Base-by-base conservation (phyloP, 2,329 filamentous ascomycete genomes). In the Trichophyton mentagrophytes region DNA sequence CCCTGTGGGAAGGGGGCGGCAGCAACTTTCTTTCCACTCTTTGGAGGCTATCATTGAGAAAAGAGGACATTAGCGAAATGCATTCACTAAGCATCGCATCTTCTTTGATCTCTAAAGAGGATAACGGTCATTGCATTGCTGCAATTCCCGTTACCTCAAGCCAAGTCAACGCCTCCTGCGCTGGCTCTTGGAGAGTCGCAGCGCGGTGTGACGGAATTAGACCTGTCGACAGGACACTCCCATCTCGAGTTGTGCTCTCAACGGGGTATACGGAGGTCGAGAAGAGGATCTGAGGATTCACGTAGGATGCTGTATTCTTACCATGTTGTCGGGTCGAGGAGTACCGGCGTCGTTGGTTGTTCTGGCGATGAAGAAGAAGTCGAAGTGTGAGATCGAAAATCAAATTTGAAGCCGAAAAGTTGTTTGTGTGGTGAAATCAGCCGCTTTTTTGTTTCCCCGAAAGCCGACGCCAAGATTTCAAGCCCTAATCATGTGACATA, bases 21-120 rank as follows among this genome's bases (percentile, higher is more conserved):
- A 73, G 93, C 93, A 80, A 89, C 87, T 85, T 96, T 97, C 89
- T 96, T 97, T 84, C 90, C 90, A 74, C 77, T 73, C 83, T 97
- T 99, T 77, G 92, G 89, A 88, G 93, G 90, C 93, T 97, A 83
- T 97, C 91, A 97, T 97, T 93, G 92, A 97, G 92, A 90, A 95
- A 88, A 95, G 93, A 88, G 95, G 90, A 86, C 89, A 75, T 95
- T 88, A 96, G 90, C 87, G 77, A 79, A 82, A 79, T 83, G 82
- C 85, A 84, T 86, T 83, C 86, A 86, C 82, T 82, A 85, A 85
- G 66, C 70, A 71, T 80, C 82, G 77, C 75, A 82, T 88, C 87
- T 90, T 88, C 85, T 87, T 85, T 85, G 79, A 88, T 87, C 90
- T 95, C 90, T 95, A 95, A 80, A 86, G 89, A 93, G 87, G 82